Conservation (phyloP, 805 yeast genomes). For the Candida maris region DNA sequence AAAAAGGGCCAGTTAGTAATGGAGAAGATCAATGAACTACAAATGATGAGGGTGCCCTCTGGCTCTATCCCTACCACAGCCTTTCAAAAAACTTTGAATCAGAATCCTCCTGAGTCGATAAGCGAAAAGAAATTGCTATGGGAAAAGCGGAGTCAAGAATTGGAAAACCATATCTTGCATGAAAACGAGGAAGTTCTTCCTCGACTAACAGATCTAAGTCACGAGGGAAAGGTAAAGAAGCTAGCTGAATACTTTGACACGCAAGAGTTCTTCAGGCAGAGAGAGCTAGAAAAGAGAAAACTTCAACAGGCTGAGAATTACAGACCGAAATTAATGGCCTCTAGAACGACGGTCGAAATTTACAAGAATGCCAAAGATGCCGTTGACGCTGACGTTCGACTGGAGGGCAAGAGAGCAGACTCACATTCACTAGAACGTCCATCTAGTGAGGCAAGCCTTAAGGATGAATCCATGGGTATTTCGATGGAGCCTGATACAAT, state of each 20-base stretch:
- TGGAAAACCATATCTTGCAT: constrained; percentile 19
- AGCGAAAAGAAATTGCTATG: constrained; percentile 19
- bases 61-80: not conserved
- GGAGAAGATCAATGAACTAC: constrained; percentile 25
- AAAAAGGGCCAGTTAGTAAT: constrained; percentile 20
- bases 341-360: constrained; percentile 87
- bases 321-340: constrained; percentile 68
- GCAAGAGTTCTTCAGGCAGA: constrained; percentile 79
- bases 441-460: not conserved
- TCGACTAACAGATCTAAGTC: constrained; percentile 11
- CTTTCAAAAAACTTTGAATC: not conserved
- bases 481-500: constrained; percentile 1
- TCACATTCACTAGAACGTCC: not conserved
- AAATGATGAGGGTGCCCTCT: constrained; percentile 8
- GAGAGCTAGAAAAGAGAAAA: constrained; percentile 72
- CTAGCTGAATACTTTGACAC: constrained; percentile 71
- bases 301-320: constrained; percentile 54
- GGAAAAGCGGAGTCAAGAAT: constrained; percentile 22
- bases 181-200: constrained; percentile 17
- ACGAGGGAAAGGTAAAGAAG: constrained; percentile 52
- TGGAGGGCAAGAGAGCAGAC: constrained; percentile 5
- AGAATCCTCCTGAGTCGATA: not conserved
- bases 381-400: constrained; percentile 45
- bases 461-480: not conserved
- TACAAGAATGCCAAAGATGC: constrained; percentile 88